phyloP scores from a whole-genome alignment of 306 rosid genomes.

The Medicago arabica region DNA sequence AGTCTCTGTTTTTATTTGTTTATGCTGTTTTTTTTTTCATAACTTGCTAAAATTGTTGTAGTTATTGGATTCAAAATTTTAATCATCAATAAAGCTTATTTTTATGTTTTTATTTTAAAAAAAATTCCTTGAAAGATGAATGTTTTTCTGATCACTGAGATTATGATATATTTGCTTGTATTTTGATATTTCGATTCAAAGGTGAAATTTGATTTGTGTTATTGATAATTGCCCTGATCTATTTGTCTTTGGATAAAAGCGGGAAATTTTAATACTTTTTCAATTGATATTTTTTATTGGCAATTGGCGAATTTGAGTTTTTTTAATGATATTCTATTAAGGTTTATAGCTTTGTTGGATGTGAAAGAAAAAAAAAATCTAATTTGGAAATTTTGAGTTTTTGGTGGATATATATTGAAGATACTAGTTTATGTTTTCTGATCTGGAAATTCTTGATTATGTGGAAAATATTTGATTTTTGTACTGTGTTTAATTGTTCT shows the following conservation, averaged over 20 bases:
- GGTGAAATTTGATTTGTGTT: conserved; percentile 13
- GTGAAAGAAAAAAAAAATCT: not conserved
- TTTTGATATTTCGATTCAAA: not conserved
- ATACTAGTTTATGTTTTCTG: not conserved
- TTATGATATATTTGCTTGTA: not conserved
- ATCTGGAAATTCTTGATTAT: conserved; percentile 7
- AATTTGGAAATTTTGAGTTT: not conserved
- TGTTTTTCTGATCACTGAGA: conserved; percentile 1
- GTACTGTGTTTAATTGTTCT: conserved; percentile 13
- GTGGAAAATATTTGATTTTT: conserved; percentile 1
- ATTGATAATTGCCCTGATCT: conserved; percentile 6
- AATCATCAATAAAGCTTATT: not conserved
- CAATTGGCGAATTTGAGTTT: not conserved
- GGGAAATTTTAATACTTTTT: not conserved
- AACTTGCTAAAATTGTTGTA: not conserved
- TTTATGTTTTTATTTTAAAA: not conserved
- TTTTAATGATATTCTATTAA: not conserved
- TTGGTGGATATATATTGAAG: not conserved
- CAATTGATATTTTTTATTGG: too few relatives aligned
- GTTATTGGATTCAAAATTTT: not conserved
- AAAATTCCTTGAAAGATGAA: not conserved
- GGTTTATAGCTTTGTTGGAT: not conserved
- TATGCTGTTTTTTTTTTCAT: not conserved
- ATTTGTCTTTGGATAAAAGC: not conserved
- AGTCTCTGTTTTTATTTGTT: not conserved